Conservation (phyloP, 495 filamentous ascomycete genomes). For the Penicillium angulare region DNA sequence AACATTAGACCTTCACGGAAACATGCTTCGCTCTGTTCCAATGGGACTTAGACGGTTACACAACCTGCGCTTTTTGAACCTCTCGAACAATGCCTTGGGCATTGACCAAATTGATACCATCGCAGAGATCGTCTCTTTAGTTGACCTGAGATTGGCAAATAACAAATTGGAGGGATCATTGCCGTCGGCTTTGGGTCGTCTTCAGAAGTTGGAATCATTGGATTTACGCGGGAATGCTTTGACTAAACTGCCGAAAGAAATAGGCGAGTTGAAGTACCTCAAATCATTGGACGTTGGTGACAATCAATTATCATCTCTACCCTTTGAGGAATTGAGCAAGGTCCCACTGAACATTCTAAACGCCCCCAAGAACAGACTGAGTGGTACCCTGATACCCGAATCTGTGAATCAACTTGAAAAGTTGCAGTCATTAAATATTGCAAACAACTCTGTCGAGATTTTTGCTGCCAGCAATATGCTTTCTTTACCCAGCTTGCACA, state of each 20-base stretch:
- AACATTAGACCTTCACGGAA: slow-evolving; percentile 81
- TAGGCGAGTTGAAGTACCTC: slow-evolving; percentile 63
- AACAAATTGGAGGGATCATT: slow-evolving; percentile 71
- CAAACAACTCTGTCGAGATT: slow-evolving; percentile 66
- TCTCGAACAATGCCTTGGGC: slow-evolving; percentile 78
- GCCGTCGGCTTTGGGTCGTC: slow-evolving; percentile 50
- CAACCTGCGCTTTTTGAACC: slow-evolving; percentile 73
- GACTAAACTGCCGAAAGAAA: slow-evolving; percentile 65
- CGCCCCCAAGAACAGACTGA: slow-evolving; percentile 76
- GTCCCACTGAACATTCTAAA: slow-evolving; percentile 72
- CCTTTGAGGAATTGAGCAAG: slow-evolving; percentile 61
- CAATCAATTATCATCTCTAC: slow-evolving; percentile 69
- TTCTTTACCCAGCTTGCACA: slow-evolving; percentile 68
- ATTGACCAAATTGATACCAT: slow-evolving; percentile 71
- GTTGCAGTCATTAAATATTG: slow-evolving; percentile 73
- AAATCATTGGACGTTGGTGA: slow-evolving; percentile 73
- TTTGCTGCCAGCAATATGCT: slow-evolving; percentile 52
- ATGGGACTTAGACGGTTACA: slow-evolving; percentile 71
- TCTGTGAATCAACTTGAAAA: slow-evolving; percentile 54
- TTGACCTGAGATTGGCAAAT: slow-evolving; percentile 78
- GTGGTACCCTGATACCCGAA: slow-evolving; percentile 65
- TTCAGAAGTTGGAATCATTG: slow-evolving; percentile 70
- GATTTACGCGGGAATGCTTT: slow-evolving; percentile 82
- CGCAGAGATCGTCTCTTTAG: slow-evolving; percentile 63
- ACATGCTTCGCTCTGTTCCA: slow-evolving; percentile 69